Conservation (phyloP, 148 eudicot species). For the Selenicereus undatus region DNA sequence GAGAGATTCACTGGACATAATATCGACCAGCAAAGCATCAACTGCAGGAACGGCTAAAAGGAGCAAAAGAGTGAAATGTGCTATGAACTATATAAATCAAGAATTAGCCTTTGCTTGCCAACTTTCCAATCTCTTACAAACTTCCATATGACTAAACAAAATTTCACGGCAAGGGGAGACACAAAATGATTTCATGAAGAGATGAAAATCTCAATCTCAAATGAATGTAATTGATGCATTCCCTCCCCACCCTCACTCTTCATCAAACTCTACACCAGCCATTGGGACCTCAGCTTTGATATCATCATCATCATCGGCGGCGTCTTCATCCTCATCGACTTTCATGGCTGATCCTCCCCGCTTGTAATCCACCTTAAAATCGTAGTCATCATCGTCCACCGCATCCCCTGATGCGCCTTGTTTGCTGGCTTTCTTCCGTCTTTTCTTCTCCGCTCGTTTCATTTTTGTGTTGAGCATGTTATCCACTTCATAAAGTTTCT, state of each 20-base stretch:
- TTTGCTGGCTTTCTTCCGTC: constrained; percentile 53
- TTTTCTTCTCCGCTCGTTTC: constrained; percentile 71
- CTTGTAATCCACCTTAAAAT: constrained; percentile 77
- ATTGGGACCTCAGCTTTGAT: constrained; percentile 57
- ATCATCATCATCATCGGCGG: constrained; percentile 27
- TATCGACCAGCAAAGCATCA: too few relatives aligned
- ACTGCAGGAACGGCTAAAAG: too few relatives aligned
- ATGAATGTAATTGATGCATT: not conserved
- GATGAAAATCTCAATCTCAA: not conserved
- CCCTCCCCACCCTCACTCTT: constrained; percentile 24
- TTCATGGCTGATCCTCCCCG: constrained; percentile 45
- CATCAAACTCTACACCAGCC: constrained; percentile 36
- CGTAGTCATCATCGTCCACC: constrained; percentile 56
- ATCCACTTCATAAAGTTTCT: constrained; percentile 65
- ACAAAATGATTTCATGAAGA: not conserved
- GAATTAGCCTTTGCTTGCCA: not conserved
- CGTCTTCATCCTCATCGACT: constrained; percentile 43
- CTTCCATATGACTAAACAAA: constrained; percentile 22
- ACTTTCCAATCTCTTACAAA: not conserved
- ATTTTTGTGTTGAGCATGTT: constrained; percentile 75
- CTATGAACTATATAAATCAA: too few relatives aligned
- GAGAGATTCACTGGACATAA: too few relatives aligned
- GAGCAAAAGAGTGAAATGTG: too few relatives aligned
- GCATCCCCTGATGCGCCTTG: constrained; percentile 43
- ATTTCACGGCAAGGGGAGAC: not conserved